These are phyloP conservation scores for Starmerella lactis-condensi DNA, from an alignment of 805 yeast genomes.

Conservation along the genomic window DNA sequence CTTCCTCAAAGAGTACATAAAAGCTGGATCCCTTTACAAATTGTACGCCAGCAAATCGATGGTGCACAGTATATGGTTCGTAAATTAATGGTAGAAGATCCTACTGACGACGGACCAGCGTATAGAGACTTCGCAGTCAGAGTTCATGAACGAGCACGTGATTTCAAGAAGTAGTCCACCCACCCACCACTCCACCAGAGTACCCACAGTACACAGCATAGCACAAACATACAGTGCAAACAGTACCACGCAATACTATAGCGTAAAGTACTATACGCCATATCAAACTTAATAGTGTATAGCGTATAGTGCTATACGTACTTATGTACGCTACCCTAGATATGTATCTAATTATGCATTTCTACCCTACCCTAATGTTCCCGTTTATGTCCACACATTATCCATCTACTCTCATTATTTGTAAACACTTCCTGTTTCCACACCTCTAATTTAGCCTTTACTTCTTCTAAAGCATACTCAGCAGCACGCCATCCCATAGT, in stretches of 20 bases:
- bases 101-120: slow-evolving; percentile 25
- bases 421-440: slow-evolving; percentile 33
- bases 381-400: slow-evolving; percentile 16
- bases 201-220: too few species aligned
- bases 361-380: background rate
- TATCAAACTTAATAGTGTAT: background rate
- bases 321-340: too few species aligned
- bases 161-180: slow-evolving; percentile 8
- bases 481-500: slow-evolving; percentile 33
- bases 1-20: slow-evolving; percentile 29
- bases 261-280: slow-evolving; percentile 1
- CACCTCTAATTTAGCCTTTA: slow-evolving; percentile 30
- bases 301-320: background rate
- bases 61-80: slow-evolving; percentile 38
- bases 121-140: slow-evolving; percentile 49
- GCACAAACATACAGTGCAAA: background rate
- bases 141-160: slow-evolving; percentile 38
- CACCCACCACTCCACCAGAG: too few species aligned
- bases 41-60: slow-evolving; percentile 50
- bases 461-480: slow-evolving; percentile 28
- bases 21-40: slow-evolving; percentile 32
- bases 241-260: background rate
- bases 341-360: background rate
- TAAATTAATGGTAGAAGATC: slow-evolving; percentile 57
- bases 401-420: slow-evolving; percentile 30